Conservation (phyloP, 2,329 filamentous ascomycete species). For the Cryphonectria parasitica region DNA sequence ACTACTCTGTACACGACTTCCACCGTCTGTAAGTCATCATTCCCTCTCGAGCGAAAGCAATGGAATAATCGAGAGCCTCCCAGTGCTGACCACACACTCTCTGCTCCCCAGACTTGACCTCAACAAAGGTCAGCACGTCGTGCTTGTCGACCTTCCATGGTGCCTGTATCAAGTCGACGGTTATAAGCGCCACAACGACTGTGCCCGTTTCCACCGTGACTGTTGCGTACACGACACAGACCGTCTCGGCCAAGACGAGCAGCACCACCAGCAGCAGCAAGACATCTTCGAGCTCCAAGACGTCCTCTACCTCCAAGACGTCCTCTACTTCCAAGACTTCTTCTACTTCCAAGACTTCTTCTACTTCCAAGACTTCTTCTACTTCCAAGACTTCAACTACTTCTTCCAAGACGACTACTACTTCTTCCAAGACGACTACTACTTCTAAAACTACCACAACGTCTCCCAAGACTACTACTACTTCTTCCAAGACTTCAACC, state of each 20-base stretch:
- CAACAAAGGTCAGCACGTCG: neutral
- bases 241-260: neutral
- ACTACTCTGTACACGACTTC: conserved; percentile 2
- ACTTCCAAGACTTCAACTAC: neutral
- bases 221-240: neutral
- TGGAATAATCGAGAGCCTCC: neutral
- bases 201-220: conserved; percentile 12
- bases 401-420: neutral
- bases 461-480: neutral
- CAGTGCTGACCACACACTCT: neutral
- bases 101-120: neutral
- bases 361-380: neutral
- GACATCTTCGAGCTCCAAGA: neutral
- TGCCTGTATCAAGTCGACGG: neutral
- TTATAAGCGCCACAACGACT: neutral
- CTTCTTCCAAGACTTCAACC: neutral
- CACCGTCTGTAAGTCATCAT: neutral
- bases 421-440: neutral
- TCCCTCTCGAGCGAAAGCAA: neutral
- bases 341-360: neutral
- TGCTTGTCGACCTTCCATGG: neutral
- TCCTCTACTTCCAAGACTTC: neutral
- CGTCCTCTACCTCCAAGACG: neutral
- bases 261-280: neutral
- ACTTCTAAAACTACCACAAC: neutral